Evolutionary conservation across 176 grass and related monocot species (phyloP).

Genomic region (Rhynchospora tenuis): DNA sequence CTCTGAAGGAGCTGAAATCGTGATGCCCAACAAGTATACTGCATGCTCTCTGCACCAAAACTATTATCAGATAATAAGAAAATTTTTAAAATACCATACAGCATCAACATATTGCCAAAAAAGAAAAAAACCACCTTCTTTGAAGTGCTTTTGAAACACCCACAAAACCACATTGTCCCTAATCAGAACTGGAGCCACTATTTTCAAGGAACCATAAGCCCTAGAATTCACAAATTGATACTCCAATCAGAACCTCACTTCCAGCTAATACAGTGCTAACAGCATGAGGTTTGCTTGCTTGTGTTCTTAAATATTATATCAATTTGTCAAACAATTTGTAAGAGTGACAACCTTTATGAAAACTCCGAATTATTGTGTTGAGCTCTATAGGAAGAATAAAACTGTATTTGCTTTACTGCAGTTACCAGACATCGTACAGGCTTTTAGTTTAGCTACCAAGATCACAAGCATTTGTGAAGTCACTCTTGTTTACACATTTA

Average conservation of each 20-base stretch:
- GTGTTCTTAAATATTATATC: background rate
- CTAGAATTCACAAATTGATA: background rate
- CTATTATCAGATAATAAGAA: conserved; percentile 9
- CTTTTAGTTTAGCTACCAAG: background rate
- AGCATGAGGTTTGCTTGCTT: background rate
- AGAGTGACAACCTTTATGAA: background rate
- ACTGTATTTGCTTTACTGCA: background rate
- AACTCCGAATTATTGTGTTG: background rate
- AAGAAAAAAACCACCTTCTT: background rate
- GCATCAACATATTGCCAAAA: background rate
- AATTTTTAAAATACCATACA: background rate
- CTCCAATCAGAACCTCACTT: background rate
- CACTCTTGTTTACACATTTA: conserved; percentile 1
- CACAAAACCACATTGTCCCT: background rate
- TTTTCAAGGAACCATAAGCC: background rate
- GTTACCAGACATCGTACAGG: no score
- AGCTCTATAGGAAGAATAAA: background rate
- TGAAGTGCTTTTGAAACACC: background rate
- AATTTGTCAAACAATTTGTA: background rate
- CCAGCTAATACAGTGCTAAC: background rate
- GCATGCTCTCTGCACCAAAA: conserved; percentile 71
- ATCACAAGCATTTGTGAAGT: background rate
- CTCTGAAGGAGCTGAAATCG: conserved; percentile 98
- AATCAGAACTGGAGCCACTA: background rate
- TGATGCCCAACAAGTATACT: conserved; percentile 66